Evolutionary conservation across 2,329 filamentous ascomycete species (phyloP).

Genomic region (Ramularia endophylla): DNA sequence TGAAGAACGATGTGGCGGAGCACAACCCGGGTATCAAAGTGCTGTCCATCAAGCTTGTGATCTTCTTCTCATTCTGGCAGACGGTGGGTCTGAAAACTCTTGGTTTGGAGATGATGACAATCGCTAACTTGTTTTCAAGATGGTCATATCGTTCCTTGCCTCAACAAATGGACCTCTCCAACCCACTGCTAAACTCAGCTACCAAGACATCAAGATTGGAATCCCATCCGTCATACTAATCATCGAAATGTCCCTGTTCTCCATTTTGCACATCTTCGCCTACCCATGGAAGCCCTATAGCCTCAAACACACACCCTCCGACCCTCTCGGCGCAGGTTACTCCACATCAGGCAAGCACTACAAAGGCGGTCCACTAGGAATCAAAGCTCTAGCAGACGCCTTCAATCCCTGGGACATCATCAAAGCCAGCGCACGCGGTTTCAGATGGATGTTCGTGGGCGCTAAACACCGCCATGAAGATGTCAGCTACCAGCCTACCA

Average conservation of each 20-base stretch:
- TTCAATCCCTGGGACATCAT: slow-evolving; percentile 78
- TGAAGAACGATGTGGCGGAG: slow-evolving; percentile 60
- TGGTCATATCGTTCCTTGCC: slow-evolving; percentile 56
- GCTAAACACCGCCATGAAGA: slow-evolving; percentile 51
- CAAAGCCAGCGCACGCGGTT: slow-evolving; percentile 70
- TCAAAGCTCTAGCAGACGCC: slow-evolving; percentile 62
- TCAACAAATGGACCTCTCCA: slow-evolving; percentile 58
- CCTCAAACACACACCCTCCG: slow-evolving; percentile 27
- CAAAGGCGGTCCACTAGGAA: slow-evolving; percentile 58
- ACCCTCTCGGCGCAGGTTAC: slow-evolving; percentile 21
- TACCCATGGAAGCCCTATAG: slow-evolving; percentile 72
- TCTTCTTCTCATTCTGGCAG: slow-evolving; percentile 91
- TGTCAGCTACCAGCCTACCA: slow-evolving; percentile 32
- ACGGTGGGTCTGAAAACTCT: too few relatives aligned
- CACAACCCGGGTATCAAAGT: slow-evolving; percentile 75
- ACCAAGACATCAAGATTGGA: slow-evolving; percentile 73
- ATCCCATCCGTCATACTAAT: slow-evolving; percentile 73
- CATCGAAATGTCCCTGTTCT: slow-evolving; percentile 78
- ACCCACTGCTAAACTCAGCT: slow-evolving; percentile 56
- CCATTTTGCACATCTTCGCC: slow-evolving; percentile 72
- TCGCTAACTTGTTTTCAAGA: slow-evolving; percentile 30
- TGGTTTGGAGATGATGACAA: too few relatives aligned
- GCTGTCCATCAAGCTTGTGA: slow-evolving; percentile 80
- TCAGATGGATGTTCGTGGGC: slow-evolving; percentile 76
- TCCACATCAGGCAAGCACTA: slow-evolving; percentile 37